Conservation (phyloP, 139 green algal species). For the Haematococcus sp. region DNA sequence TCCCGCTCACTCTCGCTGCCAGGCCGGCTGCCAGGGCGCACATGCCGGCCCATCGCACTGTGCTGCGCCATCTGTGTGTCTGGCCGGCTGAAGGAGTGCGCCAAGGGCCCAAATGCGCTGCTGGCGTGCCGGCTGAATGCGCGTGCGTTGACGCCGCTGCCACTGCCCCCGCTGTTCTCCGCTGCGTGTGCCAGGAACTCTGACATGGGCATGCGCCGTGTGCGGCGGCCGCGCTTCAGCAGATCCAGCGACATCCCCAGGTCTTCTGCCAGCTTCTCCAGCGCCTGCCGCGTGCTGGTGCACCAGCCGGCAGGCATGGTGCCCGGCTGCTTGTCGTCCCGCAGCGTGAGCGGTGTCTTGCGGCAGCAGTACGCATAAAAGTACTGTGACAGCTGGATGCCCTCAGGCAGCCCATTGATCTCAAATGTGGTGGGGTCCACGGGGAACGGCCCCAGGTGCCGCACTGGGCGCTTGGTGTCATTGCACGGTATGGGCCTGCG, state of each 20-base stretch:
- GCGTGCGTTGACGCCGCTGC: too few species aligned
- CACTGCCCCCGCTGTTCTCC: too few species aligned
- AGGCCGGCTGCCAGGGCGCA: too few species aligned
- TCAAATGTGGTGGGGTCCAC: neutral
- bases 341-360: conserved; percentile 14
- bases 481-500: conserved; percentile 19
- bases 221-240: neutral
- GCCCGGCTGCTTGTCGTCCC: neutral
- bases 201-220: conserved; percentile 1
- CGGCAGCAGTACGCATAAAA: conserved; percentile 28
- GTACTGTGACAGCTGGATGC: conserved; percentile 6
- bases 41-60: too few species aligned
- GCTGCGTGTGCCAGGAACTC: neutral
- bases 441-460: conserved; percentile 6
- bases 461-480: conserved; percentile 9
- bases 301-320: neutral
- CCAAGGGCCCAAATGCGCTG: too few species aligned
- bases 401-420: conserved; percentile 9
- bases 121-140: too few species aligned
- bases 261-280: neutral
- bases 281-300: neutral
- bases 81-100: too few species aligned
- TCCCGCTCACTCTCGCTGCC: too few species aligned
- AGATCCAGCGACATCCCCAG: neutral
- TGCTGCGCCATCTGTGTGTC: too few species aligned